Evolutionary conservation across 768 basidiomycete genomes (phyloP).

Genomic region (Boletellus ananas): DNA sequence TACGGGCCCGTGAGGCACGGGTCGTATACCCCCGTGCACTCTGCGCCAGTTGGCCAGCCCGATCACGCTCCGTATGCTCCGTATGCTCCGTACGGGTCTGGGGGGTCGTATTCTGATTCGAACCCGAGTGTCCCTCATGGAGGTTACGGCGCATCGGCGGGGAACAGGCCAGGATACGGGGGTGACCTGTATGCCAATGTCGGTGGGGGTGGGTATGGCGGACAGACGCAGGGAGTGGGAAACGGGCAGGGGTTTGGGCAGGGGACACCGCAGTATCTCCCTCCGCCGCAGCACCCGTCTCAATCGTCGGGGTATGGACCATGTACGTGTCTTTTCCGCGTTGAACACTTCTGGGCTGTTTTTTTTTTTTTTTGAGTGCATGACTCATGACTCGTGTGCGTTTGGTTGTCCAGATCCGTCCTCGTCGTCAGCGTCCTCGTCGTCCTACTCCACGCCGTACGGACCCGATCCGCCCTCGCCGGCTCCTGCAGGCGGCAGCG

Average conservation of each 20-base stretch:
- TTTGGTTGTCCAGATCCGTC: neutral
- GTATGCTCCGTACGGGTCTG: slow-evolving; percentile 1
- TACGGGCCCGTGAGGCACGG: neutral
- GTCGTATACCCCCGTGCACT: slow-evolving; percentile 4
- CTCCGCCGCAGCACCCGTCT: too few species aligned
- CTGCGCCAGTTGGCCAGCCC: neutral
- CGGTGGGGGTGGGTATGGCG: too few species aligned
- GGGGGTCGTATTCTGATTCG: neutral
- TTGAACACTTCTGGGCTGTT: too few species aligned
- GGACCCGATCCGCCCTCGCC: neutral
- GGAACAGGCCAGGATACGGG: too few species aligned
- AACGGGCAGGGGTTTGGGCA: neutral
- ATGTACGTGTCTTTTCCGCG: slow-evolving; percentile 30
- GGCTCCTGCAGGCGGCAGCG: neutral
- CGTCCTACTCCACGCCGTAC: slow-evolving; percentile 11
- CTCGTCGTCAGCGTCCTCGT: neutral
- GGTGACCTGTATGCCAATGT: too few species aligned
- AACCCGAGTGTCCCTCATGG: neutral
- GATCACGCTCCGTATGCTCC: neutral
- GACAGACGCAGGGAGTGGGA: too few species aligned
- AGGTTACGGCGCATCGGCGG: neutral
- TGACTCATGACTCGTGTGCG: too few species aligned
- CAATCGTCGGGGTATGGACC: slow-evolving; percentile 17
- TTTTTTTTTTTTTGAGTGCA: too few species aligned
- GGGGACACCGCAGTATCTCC: neutral